Evolutionary conservation across 257 asterid genomes (phyloP).

Genomic region (Catharanthus roseus): DNA sequence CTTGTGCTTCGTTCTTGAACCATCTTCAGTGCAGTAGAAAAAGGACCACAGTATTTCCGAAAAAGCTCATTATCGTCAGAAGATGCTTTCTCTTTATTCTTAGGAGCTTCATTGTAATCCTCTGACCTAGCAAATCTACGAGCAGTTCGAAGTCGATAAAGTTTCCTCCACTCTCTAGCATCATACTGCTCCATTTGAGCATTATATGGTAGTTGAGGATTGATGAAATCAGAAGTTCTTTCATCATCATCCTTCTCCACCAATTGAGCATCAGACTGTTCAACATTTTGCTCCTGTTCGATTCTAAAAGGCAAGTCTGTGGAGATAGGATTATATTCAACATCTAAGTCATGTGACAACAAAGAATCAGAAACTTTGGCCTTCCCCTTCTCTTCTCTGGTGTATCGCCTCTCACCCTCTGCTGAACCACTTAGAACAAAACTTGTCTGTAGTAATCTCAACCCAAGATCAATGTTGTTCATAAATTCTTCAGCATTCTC

Average conservation of each 20-base stretch:
- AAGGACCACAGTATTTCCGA: constrained; percentile 41
- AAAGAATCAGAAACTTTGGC: constrained; percentile 35
- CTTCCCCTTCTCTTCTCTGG: constrained; percentile 51
- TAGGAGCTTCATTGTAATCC: constrained; percentile 24
- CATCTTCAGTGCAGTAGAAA: constrained; percentile 49
- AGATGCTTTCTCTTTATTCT: constrained; percentile 31
- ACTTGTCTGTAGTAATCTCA: constrained; percentile 22
- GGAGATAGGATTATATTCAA: constrained; percentile 13
- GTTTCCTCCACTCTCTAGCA: constrained; percentile 11
- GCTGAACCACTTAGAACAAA: constrained; percentile 29
- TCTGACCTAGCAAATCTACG: constrained; percentile 44
- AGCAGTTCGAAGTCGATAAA: constrained; percentile 27
- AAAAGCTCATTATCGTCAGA: constrained; percentile 27
- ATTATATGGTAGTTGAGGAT: not conserved
- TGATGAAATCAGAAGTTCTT: not conserved
- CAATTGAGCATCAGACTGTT: not conserved
- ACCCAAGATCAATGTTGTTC: constrained; percentile 28
- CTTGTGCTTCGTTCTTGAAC: constrained; percentile 35
- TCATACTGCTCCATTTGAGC: not conserved
- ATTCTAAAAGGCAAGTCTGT: constrained; percentile 18
- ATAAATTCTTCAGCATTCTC: no score
- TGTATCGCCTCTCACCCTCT: constrained; percentile 33
- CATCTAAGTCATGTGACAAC: constrained; percentile 31
- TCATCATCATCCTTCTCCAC: not conserved
- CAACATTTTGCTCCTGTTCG: not conserved